Percentiles rank a stretch among this genome's conserved stretches.
Evolutionary conservation across 257 asterid genomes (phyloP).

Genomic region (Catharanthus roseus): DNA sequence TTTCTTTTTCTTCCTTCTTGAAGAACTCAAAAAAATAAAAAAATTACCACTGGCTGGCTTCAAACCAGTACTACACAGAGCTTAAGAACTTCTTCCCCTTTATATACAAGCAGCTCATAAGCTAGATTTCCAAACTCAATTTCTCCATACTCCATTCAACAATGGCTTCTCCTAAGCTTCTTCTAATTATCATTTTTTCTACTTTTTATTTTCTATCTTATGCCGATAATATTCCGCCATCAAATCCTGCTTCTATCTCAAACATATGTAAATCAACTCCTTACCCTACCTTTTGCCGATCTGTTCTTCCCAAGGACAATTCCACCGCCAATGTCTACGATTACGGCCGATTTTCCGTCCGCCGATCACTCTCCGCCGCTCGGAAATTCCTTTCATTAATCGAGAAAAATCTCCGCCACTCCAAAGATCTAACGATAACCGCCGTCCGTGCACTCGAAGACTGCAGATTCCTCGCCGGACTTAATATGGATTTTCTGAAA

Average conservation of each 20-base stretch:
- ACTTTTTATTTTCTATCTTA: conserved; percentile 5
- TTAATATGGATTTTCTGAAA: conserved; percentile 46
- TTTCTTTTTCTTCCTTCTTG: too few relatives aligned
- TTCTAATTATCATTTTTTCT: conserved; percentile 6
- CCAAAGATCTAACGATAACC: conserved; percentile 32
- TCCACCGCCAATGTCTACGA: conserved; percentile 50
- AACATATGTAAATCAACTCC: conserved; percentile 30
- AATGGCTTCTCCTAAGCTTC: background rate
- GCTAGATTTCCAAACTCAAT: background rate
- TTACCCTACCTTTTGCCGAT: conserved; percentile 34
- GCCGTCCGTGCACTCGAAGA: conserved; percentile 65
- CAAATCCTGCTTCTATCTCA: conserved; percentile 12
- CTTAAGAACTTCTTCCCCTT: background rate
- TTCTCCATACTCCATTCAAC: background rate
- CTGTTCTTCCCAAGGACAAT: conserved; percentile 37
- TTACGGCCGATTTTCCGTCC: conserved; percentile 53
- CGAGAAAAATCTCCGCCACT: conserved; percentile 26
- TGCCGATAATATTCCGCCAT: conserved; percentile 2
- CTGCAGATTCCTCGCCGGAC: conserved; percentile 50
- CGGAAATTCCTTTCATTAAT: conserved; percentile 43
- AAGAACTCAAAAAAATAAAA: too few relatives aligned
- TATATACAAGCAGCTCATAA: too few relatives aligned
- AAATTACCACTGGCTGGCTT: too few relatives aligned
- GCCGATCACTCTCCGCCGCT: conserved; percentile 44
- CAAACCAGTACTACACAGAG: too few relatives aligned